Evolutionary conservation across 345 rosid genomes (phyloP), one percentile per base, ranked within the genome.

Genomic region (Trapa incisa): DNA sequence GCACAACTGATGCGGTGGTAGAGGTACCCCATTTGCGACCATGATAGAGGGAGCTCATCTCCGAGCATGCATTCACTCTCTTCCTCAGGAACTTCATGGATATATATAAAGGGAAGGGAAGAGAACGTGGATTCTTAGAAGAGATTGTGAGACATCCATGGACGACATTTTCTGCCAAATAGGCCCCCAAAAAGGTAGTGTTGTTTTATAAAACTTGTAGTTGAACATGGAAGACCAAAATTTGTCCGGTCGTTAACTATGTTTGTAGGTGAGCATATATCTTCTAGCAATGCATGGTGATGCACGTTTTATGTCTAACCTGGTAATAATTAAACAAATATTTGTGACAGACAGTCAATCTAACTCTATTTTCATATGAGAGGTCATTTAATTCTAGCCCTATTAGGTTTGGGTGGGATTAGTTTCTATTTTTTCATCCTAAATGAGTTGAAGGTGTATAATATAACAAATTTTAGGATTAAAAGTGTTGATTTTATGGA

Each of bases 41-140:
- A 1, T 80, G 79, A 75, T 85, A 89, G 12, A 73, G 71, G 12
- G 92, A 86, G 67, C 82, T 78, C 52, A 86, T 80, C 71, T 83
- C 87, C 3, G 87, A 68, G 72, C 86, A 67, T 56, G 48, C 47
- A 35, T 54, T 42, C 57, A 29, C 37, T 4, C 45, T 50, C 60
- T 9, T 11, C 60, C 37, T 0, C 2, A 7, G 48, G 48, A 45
- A 45, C 48, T 11, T 11, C 13, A 57, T 2, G 47, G 6, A 47
- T n/a, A 5, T 3, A n/a, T 8, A 5, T 22, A 22, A 22, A 22
- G 29, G 29, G 29, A 22, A 6, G 33, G 33, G 60, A 54, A 6
- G 60, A 22, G 35, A 54, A 54, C 4, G 1, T 2, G 60, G 60
- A 9, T 54, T 29, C 60, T 22, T 1, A n/a, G 32, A 54, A 54